These are phyloP conservation scores for Claviceps pazoutovae DNA, from an alignment of 2,329 filamentous ascomycete genomes.

Conservation along the genomic window DNA sequence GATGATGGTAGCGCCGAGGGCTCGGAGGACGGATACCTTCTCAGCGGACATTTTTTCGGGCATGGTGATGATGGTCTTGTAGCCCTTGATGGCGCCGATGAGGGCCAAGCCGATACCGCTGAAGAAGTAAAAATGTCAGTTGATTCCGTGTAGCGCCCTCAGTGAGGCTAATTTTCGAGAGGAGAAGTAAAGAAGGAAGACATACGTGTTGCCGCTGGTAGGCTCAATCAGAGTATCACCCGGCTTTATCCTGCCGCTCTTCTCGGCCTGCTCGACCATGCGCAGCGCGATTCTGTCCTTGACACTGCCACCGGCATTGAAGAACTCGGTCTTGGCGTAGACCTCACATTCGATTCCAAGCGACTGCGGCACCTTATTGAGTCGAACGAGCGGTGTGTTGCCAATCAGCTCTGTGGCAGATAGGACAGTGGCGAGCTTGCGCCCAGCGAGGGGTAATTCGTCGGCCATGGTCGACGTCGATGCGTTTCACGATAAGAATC, in stretches of 20 bases:
- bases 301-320: slow-evolving; percentile 87
- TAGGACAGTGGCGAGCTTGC: slow-evolving; percentile 27
- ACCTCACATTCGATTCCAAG: slow-evolving; percentile 80
- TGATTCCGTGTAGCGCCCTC: background rate
- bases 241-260: slow-evolving; percentile 82
- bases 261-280: slow-evolving; percentile 95
- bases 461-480: background rate
- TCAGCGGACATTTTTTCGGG: slow-evolving; percentile 99
- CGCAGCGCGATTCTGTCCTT: slow-evolving; percentile 92
- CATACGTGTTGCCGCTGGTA: slow-evolving; percentile 82
- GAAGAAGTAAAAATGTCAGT: background rate
- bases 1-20: slow-evolving; percentile 92
- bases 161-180: no score
- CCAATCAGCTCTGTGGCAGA: slow-evolving; percentile 80
- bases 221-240: slow-evolving; percentile 96
- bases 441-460: slow-evolving; percentile 7
- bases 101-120: slow-evolving; percentile 84
- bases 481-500: background rate
- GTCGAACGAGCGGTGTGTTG: slow-evolving; percentile 84
- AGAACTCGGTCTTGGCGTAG: slow-evolving; percentile 83
- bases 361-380: slow-evolving; percentile 86
- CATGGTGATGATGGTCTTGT: slow-evolving; percentile 96
- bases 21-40: slow-evolving; percentile 89
- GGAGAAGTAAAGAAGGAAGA: slow-evolving; percentile 7
- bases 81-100: slow-evolving; percentile 90